Evolutionary conservation across 2,329 filamentous ascomycete genomes (phyloP).

Genomic region (Cladosporium austrohemisphaericum): DNA sequence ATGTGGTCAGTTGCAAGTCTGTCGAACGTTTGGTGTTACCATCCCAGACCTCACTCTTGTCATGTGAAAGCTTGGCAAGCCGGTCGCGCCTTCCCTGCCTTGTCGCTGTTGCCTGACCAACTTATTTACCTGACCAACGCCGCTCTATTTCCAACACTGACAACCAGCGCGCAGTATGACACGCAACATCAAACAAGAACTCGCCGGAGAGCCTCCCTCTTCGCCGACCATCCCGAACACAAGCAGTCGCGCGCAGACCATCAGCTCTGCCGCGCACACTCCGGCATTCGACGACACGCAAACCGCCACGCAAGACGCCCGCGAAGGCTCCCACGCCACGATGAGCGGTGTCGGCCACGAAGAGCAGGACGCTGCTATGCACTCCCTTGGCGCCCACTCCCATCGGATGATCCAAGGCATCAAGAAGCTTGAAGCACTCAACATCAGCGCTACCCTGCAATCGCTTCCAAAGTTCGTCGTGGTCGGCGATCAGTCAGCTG

Average conservation of each 20-base stretch:
- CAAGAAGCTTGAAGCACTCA: conserved; percentile 65
- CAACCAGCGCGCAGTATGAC: conserved; percentile 1
- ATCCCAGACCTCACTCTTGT: neutral
- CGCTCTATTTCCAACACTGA: neutral
- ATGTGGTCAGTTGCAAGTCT: neutral
- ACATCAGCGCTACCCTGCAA: conserved; percentile 64
- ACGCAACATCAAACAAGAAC: neutral
- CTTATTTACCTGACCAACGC: neutral
- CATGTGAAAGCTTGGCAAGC: neutral
- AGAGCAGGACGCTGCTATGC: conserved; percentile 28
- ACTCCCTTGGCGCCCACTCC: conserved; percentile 58
- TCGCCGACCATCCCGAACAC: conserved; percentile 2
- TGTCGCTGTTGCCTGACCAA: neutral
- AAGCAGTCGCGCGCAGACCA: neutral
- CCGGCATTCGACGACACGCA: neutral
- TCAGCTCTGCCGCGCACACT: neutral
- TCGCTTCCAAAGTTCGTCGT: conserved; percentile 75
- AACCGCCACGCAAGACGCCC: neutral
- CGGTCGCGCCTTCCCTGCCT: neutral
- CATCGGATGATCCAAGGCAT: conserved; percentile 65
- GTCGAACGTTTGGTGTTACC: neutral
- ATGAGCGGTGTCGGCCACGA: conserved; percentile 13
- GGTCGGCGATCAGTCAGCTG: conserved; percentile 79
- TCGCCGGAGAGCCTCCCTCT: neutral
- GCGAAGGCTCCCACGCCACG: neutral